phyloP scores from a whole-genome alignment of 164 flowering plant species.

The Dillenia turbinata region DNA sequence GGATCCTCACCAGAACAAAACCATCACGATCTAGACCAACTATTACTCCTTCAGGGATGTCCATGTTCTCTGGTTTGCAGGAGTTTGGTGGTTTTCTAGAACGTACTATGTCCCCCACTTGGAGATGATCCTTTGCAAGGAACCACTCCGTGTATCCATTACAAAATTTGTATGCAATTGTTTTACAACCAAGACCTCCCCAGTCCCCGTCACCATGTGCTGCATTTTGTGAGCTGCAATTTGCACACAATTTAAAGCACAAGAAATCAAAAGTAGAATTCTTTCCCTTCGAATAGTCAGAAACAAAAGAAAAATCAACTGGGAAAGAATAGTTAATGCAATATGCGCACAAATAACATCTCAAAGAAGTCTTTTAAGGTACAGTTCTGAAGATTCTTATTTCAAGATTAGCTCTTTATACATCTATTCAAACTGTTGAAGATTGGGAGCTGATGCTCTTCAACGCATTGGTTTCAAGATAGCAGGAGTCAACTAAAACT shows the following conservation, averaged over 20 bases:
- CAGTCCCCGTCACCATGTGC: conserved; percentile 36
- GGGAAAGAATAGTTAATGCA: too few relatives aligned
- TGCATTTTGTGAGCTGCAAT: conserved; percentile 63
- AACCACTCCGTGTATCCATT: conserved; percentile 69
- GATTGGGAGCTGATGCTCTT: too few relatives aligned
- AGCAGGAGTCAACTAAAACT: too few relatives aligned
- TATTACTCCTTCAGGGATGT: conserved; percentile 68
- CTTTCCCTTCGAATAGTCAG: too few relatives aligned
- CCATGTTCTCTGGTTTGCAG: conserved; percentile 66
- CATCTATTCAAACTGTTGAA: too few relatives aligned
- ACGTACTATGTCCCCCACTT: conserved; percentile 77
- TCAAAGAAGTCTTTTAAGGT: too few relatives aligned
- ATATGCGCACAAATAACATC: too few relatives aligned
- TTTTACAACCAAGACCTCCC: conserved; percentile 32
- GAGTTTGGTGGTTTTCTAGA: conserved; percentile 71
- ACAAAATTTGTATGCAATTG: conserved; percentile 23
- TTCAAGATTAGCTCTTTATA: too few relatives aligned
- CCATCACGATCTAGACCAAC: conserved; percentile 67
- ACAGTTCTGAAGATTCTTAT: too few relatives aligned
- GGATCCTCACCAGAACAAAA: conserved; percentile 73
- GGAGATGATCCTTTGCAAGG: conserved; percentile 70
- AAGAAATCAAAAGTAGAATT: not conserved
- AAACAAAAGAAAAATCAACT: too few relatives aligned
- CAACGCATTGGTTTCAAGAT: too few relatives aligned
- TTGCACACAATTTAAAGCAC: conserved; percentile 6